phyloP scores from a whole-genome alignment of 108 stramenopile species.

The Fistulifera solaris region DNA sequence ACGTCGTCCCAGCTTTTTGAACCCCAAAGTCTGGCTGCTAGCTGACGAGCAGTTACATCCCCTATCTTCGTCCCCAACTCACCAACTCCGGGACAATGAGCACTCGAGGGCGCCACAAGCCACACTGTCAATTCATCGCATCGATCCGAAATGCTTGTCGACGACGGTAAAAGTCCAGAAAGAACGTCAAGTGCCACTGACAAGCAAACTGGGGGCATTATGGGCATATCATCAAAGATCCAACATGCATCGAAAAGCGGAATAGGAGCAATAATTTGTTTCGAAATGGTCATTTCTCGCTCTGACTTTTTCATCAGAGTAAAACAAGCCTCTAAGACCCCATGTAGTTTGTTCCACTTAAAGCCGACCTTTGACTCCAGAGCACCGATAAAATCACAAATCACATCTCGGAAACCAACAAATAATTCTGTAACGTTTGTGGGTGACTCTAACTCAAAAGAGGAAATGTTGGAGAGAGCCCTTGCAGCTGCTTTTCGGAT shows the following conservation, averaged over 20 bases:
- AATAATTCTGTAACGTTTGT: too few relatives aligned
- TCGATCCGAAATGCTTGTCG: neutral
- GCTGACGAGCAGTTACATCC: neutral
- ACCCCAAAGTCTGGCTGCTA: neutral
- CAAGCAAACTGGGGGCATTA: neutral
- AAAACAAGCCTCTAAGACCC: neutral
- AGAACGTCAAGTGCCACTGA: neutral
- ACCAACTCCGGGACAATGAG: neutral
- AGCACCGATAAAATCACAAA: constrained; percentile 1
- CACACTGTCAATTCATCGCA: neutral
- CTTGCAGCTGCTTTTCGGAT: constrained; percentile 39
- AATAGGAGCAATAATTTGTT: neutral
- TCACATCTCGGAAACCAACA: neutral
- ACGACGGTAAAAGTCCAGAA: neutral
- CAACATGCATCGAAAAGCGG: neutral
- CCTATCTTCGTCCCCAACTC: neutral
- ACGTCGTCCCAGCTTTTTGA: neutral
- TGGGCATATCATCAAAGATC: neutral
- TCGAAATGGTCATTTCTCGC: neutral
- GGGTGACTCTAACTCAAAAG: constrained; percentile 3
- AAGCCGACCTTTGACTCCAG: neutral
- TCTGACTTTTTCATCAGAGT: neutral
- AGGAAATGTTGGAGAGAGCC: constrained; percentile 37
- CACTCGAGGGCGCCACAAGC: neutral
- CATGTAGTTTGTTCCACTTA: constrained; percentile 2